Evolutionary conservation across 2,329 filamentous ascomycete species (phyloP), one percentile per base, ranked within the genome.

Genomic region (Verticillium albo-atrum): DNA sequence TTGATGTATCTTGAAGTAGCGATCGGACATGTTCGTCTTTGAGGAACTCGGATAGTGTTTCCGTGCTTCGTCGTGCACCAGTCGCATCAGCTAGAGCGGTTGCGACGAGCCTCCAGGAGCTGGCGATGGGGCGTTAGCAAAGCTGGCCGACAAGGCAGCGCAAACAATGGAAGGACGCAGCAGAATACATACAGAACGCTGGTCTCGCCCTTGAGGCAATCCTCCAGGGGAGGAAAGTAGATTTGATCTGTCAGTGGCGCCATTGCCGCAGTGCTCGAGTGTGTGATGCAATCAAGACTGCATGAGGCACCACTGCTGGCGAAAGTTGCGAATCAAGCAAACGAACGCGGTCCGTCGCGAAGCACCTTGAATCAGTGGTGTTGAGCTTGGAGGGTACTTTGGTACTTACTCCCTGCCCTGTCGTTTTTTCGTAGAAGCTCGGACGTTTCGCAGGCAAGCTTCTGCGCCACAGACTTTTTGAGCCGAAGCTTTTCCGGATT

Each of bases 141-240:
- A 61, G 60, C 59, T 47, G 60, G 56, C 56, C 56, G 32, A 55
- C n/a, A 26, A 55, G 54, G 50, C 35, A 35, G 50, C 17, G 37
- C 42, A 55, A 42, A 56, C 52, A 54, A 56, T 27, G 59, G 55
- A 55, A n/a, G n/a, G 52, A 28, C 28, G n/a, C 51, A 15, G n/a
- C 25, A 14, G 9, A 15, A 20, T 63, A 81, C 88, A 73, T 82
- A 96, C 90, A 97, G 83, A 69, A 97, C 81, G 71, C 89, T 83
- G 69, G 85, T 84, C 74, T 94, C 88, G 77, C 91, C 91, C 68
- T 85, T 88, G 70, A 98, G 83, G 77, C 91, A 96, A 72, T 90
- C 87, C 75, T 92, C 89, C 75, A 97, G 82, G 71, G 92, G 86
- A 71, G 93, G 91, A 70, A 96, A 90, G 78, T 93, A 95, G 73